Evolutionary conservation across 441 rosid genomes (phyloP).

Genomic region (Populus hybrid): DNA sequence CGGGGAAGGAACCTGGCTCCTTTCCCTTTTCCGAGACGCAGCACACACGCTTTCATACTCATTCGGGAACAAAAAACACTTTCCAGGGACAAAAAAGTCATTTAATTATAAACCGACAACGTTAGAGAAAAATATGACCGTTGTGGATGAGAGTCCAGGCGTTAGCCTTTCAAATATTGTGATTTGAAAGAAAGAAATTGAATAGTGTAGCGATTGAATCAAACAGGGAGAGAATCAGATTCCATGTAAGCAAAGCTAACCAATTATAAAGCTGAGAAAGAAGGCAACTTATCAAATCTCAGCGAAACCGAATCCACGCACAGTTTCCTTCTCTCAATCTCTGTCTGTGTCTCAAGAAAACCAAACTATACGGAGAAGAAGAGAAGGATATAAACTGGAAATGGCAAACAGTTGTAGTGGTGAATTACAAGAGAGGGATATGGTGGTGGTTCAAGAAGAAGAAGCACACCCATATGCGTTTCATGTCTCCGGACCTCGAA

Average conservation of each 20-base stretch:
- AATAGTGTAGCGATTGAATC: neutral
- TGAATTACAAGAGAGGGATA: conserved; percentile 20
- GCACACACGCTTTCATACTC: neutral
- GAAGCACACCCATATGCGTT: conserved; percentile 73
- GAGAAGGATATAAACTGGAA: neutral
- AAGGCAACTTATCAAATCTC: no score
- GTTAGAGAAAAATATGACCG: conserved; percentile 47
- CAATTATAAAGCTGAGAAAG: neutral
- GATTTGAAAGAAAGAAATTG: neutral
- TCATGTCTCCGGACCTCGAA: conserved; percentile 85
- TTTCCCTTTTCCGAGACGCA: neutral
- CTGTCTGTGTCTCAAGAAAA: neutral
- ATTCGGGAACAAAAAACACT: neutral
- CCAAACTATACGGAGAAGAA: conserved; percentile 2
- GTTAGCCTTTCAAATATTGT: neutral
- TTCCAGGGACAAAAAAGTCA: conserved; percentile 26
- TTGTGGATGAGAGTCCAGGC: conserved; percentile 26
- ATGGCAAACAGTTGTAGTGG: neutral
- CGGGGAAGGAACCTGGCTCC: neutral
- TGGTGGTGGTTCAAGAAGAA: conserved; percentile 15
- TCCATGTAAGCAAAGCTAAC: neutral
- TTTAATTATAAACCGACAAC: conserved; percentile 10
- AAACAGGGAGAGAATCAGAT: neutral
- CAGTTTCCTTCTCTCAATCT: neutral
- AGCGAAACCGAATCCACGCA: neutral